phyloP scores from a whole-genome alignment of 2,329 filamentous ascomycete genomes.

The Xylariaceae sp. region DNA sequence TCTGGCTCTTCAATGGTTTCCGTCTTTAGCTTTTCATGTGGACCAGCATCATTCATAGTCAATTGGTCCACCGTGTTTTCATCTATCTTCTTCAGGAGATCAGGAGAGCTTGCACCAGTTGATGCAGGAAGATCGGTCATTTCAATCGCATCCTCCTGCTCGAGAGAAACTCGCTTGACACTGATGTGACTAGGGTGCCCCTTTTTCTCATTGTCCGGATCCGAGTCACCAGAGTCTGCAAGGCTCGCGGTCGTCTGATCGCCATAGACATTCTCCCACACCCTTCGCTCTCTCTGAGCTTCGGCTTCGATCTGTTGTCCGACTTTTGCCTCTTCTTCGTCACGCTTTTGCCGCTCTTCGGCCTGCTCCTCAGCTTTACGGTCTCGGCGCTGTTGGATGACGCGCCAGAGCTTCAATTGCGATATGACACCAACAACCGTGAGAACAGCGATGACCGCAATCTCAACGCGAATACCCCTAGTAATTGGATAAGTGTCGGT shows the following conservation, averaged over 20 bases:
- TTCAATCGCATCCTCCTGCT: constrained; percentile 51
- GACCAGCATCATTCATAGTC: constrained; percentile 49
- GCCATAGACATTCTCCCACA: constrained; percentile 80
- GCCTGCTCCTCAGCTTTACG: constrained; percentile 49
- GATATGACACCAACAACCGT: constrained; percentile 75
- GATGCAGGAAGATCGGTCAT: constrained; percentile 48
- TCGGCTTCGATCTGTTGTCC: constrained; percentile 64
- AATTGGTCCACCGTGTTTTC: constrained; percentile 16
- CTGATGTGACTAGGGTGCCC: constrained; percentile 32
- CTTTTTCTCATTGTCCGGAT: constrained; percentile 43
- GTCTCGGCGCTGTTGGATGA: constrained; percentile 64
- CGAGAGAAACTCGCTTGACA: constrained; percentile 33
- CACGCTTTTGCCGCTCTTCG: constrained; percentile 45
- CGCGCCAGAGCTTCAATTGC: constrained; percentile 81
- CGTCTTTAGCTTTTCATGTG: constrained; percentile 24
- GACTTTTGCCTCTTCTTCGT: constrained; percentile 63
- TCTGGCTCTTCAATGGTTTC: constrained; percentile 24
- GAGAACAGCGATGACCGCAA: constrained; percentile 73
- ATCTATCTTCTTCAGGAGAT: constrained; percentile 6
- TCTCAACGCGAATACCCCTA: constrained; percentile 80
- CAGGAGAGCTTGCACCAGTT: constrained; percentile 19
- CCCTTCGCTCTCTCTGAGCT: constrained; percentile 58
- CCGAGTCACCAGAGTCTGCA: constrained; percentile 47
- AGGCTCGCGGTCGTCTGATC: constrained; percentile 40
- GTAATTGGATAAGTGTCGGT: constrained; percentile 81